These are phyloP conservation scores for Cajanus cajan DNA, from an alignment of 306 rosid species.

Conservation along the genomic window DNA sequence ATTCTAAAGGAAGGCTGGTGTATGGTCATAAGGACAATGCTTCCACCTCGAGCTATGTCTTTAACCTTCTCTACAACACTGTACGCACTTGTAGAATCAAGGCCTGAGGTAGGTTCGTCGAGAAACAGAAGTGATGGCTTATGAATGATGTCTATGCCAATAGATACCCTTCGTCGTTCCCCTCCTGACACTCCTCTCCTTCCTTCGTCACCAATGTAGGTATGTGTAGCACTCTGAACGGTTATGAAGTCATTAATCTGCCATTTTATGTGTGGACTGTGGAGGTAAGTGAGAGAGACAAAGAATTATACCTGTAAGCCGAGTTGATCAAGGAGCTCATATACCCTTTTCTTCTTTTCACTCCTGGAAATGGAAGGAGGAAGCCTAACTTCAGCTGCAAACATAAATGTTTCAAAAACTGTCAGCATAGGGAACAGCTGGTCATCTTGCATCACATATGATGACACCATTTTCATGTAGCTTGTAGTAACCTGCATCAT, in stretches of 20 bases:
- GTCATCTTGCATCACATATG: constrained; percentile 95
- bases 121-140: constrained; percentile 76
- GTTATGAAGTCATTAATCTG: neutral
- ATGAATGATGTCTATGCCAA: constrained; percentile 83
- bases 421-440: constrained; percentile 89
- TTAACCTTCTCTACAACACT: constrained; percentile 88
- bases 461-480: constrained; percentile 92
- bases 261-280: neutral
- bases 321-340: constrained; percentile 68
- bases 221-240: constrained; percentile 70
- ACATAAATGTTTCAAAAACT: constrained; percentile 84
- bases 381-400: constrained; percentile 90
- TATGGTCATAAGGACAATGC: constrained; percentile 86
- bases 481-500: constrained; percentile 67
- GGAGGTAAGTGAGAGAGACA: neutral
- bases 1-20: constrained; percentile 90
- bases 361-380: constrained; percentile 67
- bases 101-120: constrained; percentile 94
- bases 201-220: constrained; percentile 83
- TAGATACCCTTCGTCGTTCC: constrained; percentile 81
- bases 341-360: constrained; percentile 70
- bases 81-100: constrained; percentile 86
- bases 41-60: constrained; percentile 83
- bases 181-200: constrained; percentile 91
- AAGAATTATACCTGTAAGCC: constrained; percentile 61